Evolutionary conservation across 1,139 yeast genomes (phyloP).

Genomic region (Lodderomyces jiufengensis): DNA sequence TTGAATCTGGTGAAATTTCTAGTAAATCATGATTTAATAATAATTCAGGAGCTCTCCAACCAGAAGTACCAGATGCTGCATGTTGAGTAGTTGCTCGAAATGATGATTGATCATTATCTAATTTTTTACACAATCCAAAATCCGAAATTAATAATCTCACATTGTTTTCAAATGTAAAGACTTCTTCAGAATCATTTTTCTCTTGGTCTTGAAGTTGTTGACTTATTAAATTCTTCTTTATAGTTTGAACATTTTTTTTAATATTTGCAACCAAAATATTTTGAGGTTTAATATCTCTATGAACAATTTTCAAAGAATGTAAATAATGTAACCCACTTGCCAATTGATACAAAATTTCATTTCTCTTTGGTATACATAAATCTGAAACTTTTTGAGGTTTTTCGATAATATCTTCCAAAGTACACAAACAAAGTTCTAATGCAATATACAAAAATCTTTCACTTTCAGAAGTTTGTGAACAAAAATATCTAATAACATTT

Average conservation of each 20-base stretch:
- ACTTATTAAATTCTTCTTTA: not conserved
- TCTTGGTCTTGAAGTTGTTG: conserved; percentile 1
- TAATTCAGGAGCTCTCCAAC: conserved; percentile 98
- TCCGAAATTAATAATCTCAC: conserved; percentile 82
- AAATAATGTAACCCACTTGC: conserved; percentile 83
- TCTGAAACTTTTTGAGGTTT: conserved; percentile 36
- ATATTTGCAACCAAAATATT: conserved; percentile 84
- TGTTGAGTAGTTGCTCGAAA: conserved; percentile 89
- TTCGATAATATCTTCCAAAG: conserved; percentile 81
- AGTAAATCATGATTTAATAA: conserved; percentile 44
- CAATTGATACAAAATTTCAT: conserved; percentile 67
- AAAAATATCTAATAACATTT: conserved; percentile 86
- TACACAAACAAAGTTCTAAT: conserved; percentile 83
- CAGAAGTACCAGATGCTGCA: conserved; percentile 91
- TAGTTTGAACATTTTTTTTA: conserved; percentile 14
- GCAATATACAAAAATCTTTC: conserved; percentile 91
- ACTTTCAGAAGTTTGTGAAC: conserved; percentile 70
- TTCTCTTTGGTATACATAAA: conserved; percentile 23
- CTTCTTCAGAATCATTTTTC: not conserved
- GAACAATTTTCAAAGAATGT: conserved; percentile 89
- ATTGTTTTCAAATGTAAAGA: conserved; percentile 13
- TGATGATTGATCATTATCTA: conserved; percentile 90
- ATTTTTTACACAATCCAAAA: conserved; percentile 89
- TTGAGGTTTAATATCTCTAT: conserved; percentile 94
- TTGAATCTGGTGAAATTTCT: conserved; percentile 41